Conservation (phyloP, 805 yeast species). For the Lipomyces starkeyi region DNA sequence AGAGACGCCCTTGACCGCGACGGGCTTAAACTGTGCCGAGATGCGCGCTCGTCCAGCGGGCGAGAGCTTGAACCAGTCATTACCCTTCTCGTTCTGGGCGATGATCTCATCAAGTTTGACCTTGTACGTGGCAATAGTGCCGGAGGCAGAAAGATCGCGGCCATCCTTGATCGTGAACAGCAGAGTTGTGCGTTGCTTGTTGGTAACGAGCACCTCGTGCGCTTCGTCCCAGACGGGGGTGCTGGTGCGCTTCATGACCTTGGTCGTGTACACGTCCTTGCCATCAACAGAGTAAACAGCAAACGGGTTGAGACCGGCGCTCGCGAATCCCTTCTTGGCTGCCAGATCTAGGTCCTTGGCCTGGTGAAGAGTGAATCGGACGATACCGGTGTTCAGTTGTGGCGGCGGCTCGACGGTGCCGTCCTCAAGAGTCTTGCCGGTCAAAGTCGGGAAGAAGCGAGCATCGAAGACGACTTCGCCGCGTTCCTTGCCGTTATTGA, state of each 20-base stretch:
- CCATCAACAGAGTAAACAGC: conserved; percentile 75
- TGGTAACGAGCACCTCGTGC: conserved; percentile 70
- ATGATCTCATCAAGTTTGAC: conserved; percentile 63
- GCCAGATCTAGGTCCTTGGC: conserved; percentile 60
- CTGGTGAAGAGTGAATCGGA: conserved; percentile 66
- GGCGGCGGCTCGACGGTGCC: conserved; percentile 87
- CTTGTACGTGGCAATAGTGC: conserved; percentile 61
- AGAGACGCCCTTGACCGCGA: conserved; percentile 64
- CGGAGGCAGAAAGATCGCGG: conserved; percentile 62
- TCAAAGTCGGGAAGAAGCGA: conserved; percentile 75
- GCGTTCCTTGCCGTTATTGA: conserved; percentile 82
- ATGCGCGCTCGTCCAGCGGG: conserved; percentile 77
- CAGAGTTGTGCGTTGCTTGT: conserved; percentile 72
- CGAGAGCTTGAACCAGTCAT: conserved; percentile 74
- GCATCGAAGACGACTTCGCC: conserved; percentile 77
- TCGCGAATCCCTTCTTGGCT: conserved; percentile 43
- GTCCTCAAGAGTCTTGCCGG: conserved; percentile 61
- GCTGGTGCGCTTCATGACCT: conserved; percentile 63
- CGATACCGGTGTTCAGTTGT: conserved; percentile 92
- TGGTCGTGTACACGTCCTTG: conserved; percentile 63
- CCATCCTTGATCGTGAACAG: conserved; percentile 70
- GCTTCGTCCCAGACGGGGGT: conserved; percentile 69
- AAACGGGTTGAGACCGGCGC: conserved; percentile 64
- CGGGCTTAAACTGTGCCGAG: conserved; percentile 84
- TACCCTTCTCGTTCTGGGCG: conserved; percentile 78